phyloP scores from a whole-genome alignment of 768 basidiomycete species.

The Panaeolus cyanescens region DNA sequence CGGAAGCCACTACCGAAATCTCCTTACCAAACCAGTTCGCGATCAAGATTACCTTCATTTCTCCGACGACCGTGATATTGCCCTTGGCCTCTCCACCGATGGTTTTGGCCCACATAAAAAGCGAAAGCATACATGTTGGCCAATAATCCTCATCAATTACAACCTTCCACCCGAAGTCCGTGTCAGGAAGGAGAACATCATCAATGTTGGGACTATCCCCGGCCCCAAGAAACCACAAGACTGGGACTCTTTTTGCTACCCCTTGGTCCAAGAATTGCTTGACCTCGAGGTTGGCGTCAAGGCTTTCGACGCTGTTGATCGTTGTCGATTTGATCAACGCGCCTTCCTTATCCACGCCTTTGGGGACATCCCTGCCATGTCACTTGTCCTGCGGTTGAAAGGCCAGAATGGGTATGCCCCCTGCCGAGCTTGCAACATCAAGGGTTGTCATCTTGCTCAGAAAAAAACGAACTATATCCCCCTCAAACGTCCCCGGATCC shows the following conservation, averaged over 20 bases:
- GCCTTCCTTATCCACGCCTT: slow-evolving; percentile 21
- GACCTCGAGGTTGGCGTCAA: slow-evolving; percentile 34
- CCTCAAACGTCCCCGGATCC: slow-evolving; percentile 8
- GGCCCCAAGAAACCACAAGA: slow-evolving; percentile 42
- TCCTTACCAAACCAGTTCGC: slow-evolving; percentile 21
- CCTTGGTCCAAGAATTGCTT: slow-evolving; percentile 35
- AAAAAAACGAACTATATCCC: slow-evolving; percentile 24
- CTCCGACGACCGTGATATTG: too few species aligned
- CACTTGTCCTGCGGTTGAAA: slow-evolving; percentile 31
- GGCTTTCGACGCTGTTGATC: slow-evolving; percentile 19
- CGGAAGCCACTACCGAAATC: slow-evolving; percentile 26
- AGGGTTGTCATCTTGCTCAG: neutral
- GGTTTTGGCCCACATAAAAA: slow-evolving; percentile 41
- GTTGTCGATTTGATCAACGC: slow-evolving; percentile 8
- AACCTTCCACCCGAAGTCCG: slow-evolving; percentile 29
- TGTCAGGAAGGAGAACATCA: slow-evolving; percentile 30
- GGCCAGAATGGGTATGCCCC: slow-evolving; percentile 35
- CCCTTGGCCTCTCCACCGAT: slow-evolving; percentile 42
- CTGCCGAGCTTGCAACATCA: slow-evolving; percentile 32
- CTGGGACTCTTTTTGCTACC: slow-evolving; percentile 40
- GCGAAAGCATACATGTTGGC: slow-evolving; percentile 36
- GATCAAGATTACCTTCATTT: slow-evolving; percentile 30
- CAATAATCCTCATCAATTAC: slow-evolving; percentile 37
- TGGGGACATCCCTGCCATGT: slow-evolving; percentile 23
- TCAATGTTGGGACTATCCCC: slow-evolving; percentile 40